Conservation (phyloP, 2,329 filamentous ascomycete species). For the Epichloe glyceriae region DNA sequence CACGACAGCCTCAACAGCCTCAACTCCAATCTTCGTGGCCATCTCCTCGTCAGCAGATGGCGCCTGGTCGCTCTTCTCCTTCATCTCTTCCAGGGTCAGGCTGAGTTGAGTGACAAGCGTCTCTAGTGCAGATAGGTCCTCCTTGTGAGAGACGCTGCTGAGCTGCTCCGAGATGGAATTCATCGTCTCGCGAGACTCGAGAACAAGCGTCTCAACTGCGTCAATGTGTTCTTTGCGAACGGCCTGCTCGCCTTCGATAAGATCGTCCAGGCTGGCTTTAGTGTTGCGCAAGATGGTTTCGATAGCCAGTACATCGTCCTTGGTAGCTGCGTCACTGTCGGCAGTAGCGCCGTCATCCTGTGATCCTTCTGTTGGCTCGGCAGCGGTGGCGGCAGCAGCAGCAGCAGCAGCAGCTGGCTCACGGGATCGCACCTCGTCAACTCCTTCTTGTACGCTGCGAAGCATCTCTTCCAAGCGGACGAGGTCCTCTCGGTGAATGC, state of each 20-base stretch:
- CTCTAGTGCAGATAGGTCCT: conserved; percentile 67
- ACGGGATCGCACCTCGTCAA: conserved; percentile 29
- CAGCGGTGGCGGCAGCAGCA: conserved; percentile 6
- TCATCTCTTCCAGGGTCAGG: conserved; percentile 61
- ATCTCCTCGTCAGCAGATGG: conserved; percentile 43
- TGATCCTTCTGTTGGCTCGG: conserved; percentile 9
- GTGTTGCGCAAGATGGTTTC: conserved; percentile 84
- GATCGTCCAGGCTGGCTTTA: conserved; percentile 74
- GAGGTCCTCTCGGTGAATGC: conserved; percentile 40
- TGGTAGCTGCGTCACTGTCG: conserved; percentile 27
- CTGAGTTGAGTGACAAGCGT: conserved; percentile 68
- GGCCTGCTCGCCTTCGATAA: conserved; percentile 58
- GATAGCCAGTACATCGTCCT: conserved; percentile 81
- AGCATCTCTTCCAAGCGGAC: conserved; percentile 39
- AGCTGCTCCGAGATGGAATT: conserved; percentile 52
- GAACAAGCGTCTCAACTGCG: conserved; percentile 50
- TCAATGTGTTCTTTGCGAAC: conserved; percentile 55
- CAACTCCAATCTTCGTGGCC: conserved; percentile 70
- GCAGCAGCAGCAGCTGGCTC: conserved; percentile 9
- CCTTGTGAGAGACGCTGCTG: conserved; percentile 59
- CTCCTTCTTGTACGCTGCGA: conserved; percentile 34
- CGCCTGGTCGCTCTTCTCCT: conserved; percentile 39
- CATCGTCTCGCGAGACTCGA: conserved; percentile 64
- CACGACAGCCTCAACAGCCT: conserved; percentile 66
- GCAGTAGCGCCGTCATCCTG: conserved; percentile 9